phyloP scores from a whole-genome alignment of 139 green algal genomes.

The Asterochloris sp. region DNA sequence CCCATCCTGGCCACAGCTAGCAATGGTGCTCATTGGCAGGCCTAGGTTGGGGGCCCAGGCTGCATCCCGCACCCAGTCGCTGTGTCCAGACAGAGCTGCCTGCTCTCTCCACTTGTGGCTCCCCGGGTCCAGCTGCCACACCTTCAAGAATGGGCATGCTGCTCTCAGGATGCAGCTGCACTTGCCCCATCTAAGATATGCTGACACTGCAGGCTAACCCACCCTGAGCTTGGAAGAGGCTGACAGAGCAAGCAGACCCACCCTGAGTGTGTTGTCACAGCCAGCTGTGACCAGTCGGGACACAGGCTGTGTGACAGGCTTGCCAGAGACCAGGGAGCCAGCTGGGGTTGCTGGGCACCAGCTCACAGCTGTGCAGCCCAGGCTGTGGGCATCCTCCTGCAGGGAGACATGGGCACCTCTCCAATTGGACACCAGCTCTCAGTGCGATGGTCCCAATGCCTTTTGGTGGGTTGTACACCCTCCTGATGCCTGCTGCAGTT shows the following conservation, averaged over 20 bases:
- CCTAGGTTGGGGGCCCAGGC: constrained; percentile 93
- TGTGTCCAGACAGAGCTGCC: constrained; percentile 72
- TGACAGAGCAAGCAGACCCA: constrained; percentile 13
- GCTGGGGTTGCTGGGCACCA: constrained; percentile 81
- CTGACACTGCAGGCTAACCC: background rate
- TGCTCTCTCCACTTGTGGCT: constrained; percentile 69
- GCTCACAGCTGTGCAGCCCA: constrained; percentile 83
- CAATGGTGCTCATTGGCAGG: constrained; percentile 81
- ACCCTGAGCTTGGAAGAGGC: background rate
- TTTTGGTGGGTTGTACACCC: no score
- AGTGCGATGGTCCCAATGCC: no score
- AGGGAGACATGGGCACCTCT: constrained; percentile 40
- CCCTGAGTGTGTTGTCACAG: constrained; percentile 90
- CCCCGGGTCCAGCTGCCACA: constrained; percentile 57
- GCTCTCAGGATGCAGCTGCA: background rate
- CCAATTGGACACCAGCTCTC: constrained; percentile 39
- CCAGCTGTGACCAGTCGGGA: constrained; percentile 73
- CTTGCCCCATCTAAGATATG: background rate
- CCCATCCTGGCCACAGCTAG: constrained; percentile 90
- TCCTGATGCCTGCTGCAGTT: no score
- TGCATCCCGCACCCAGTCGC: constrained; percentile 94
- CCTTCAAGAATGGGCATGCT: constrained; percentile 28
- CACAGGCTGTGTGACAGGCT: constrained; percentile 38
- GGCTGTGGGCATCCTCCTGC: constrained; percentile 51
- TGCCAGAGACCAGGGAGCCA: constrained; percentile 53